Percentiles rank a stretch among this genome's conserved stretches.
These are phyloP conservation scores for Amborella trichopoda DNA, from an alignment of 164 flowering plant genomes.

Conservation along the genomic window DNA sequence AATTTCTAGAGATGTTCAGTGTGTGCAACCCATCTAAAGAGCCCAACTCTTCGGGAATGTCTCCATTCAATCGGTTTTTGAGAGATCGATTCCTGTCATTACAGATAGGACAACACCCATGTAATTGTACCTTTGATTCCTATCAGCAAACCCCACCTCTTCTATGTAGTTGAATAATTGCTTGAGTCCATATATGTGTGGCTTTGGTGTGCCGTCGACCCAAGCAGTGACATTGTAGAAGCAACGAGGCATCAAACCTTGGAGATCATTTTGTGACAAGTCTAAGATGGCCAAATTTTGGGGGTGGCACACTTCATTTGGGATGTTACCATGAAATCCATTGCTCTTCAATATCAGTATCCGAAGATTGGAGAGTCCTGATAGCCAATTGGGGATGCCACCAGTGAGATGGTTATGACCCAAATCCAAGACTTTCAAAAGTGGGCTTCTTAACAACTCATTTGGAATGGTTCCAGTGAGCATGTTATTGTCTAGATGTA, in stretches of 20 bases:
- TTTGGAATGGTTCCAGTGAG: background rate
- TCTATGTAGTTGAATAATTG: background rate
- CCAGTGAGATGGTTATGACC: background rate
- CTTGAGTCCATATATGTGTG: background rate
- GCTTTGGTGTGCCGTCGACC: background rate
- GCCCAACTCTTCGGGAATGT: conserved; percentile 3
- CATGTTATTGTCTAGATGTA: background rate
- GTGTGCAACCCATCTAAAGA: background rate
- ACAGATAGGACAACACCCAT: background rate
- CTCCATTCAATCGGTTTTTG: background rate
- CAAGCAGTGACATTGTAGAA: background rate
- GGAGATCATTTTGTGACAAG: conserved; percentile 9
- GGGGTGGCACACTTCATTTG: conserved; percentile 1
- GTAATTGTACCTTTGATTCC: background rate
- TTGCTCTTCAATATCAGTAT: conserved; percentile 2
- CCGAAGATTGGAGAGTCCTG: background rate
- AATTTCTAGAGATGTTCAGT: conserved; percentile 4
- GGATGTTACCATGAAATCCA: conserved; percentile 7
- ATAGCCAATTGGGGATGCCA: conserved; percentile 1
- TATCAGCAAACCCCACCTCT: conserved; percentile 2
- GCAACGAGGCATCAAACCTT: conserved; percentile 5
- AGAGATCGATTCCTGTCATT: conserved; percentile 5
- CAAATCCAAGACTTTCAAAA: background rate
- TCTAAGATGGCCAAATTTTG: conserved; percentile 5
- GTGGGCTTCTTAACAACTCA: background rate